phyloP scores from a whole-genome alignment of 2,329 filamentous ascomycete species.

The Epichloe gansuensis region DNA sequence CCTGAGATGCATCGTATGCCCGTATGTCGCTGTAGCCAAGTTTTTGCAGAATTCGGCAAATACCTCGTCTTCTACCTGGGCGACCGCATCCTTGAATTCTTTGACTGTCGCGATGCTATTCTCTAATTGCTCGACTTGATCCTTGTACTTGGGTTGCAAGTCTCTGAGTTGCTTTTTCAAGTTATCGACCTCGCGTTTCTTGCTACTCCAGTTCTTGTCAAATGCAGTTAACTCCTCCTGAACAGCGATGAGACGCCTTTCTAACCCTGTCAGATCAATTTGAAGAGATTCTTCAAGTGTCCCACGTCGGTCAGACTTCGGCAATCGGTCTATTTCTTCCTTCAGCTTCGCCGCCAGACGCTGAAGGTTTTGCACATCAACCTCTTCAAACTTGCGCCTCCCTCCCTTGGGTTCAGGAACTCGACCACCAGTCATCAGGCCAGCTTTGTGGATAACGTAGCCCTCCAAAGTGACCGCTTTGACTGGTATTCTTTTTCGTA shows the following conservation, averaged over 20 bases:
- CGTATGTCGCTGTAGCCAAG: slow-evolving; percentile 84
- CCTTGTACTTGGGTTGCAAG: slow-evolving; percentile 63
- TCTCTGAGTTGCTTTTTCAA: slow-evolving; percentile 62
- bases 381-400: slow-evolving; percentile 78
- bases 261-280: slow-evolving; percentile 66
- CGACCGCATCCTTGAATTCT: slow-evolving; percentile 51
- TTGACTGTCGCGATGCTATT: slow-evolving; percentile 37
- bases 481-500: slow-evolving; percentile 73
- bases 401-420: slow-evolving; percentile 62
- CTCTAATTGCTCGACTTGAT: slow-evolving; percentile 58
- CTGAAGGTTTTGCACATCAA: slow-evolving; percentile 76
- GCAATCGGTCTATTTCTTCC: slow-evolving; percentile 67
- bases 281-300: slow-evolving; percentile 71
- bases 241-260: slow-evolving; percentile 59
- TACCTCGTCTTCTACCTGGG: slow-evolving; percentile 75
- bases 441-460: slow-evolving; percentile 93
- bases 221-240: slow-evolving; percentile 68
- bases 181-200: slow-evolving; percentile 68
- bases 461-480: slow-evolving; percentile 93
- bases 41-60: slow-evolving; percentile 75
- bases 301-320: slow-evolving; percentile 63
- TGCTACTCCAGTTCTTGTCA: slow-evolving; percentile 73
- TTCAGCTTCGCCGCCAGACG: slow-evolving; percentile 63
- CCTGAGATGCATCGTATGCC: slow-evolving; percentile 87
- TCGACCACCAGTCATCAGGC: slow-evolving; percentile 91